Evolutionary conservation across 768 basidiomycete genomes (phyloP).

Genomic region (Boletus huronensis): DNA sequence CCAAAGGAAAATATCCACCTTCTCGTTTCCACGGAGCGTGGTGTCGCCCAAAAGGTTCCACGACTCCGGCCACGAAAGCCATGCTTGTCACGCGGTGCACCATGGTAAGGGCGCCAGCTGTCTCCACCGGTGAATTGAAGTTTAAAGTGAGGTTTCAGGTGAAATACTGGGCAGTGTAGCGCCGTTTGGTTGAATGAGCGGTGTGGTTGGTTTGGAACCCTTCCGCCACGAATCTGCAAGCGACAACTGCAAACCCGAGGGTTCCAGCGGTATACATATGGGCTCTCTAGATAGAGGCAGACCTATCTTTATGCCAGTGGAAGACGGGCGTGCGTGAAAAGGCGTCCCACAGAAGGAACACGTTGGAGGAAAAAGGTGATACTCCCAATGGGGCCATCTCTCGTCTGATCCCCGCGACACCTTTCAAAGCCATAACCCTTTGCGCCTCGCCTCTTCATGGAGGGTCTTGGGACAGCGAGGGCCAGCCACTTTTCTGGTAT

Average conservation of each 20-base stretch:
- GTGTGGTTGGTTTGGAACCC: not conserved
- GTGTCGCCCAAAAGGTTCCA: not conserved
- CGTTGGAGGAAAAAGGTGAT: slow-evolving; percentile 12
- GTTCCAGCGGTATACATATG: not conserved
- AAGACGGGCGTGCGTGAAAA: slow-evolving; percentile 1
- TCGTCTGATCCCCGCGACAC: slow-evolving; percentile 52
- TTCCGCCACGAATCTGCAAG: not conserved
- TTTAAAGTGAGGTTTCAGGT: not conserved
- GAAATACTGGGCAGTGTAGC: too few relatives aligned
- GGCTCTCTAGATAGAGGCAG: not conserved
- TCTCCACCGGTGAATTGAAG: not conserved
- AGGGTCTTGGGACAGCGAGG: slow-evolving; percentile 38
- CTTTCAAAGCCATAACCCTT: slow-evolving; percentile 39
- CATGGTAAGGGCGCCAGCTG: not conserved
- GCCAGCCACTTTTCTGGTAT: slow-evolving; percentile 57
- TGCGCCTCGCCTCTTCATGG: slow-evolving; percentile 10
- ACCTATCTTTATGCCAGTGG: not conserved
- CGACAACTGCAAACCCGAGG: not conserved
- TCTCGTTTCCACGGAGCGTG: slow-evolving; percentile 17
- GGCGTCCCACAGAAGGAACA: slow-evolving; percentile 5
- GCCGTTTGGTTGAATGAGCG: too few relatives aligned
- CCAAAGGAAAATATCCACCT: not conserved
- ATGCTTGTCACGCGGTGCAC: not conserved
- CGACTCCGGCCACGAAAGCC: not conserved
- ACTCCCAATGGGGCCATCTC: not conserved